Conservation (phyloP, 768 basidiomycete genomes). For the Lepiota brunneoincarnata region DNA sequence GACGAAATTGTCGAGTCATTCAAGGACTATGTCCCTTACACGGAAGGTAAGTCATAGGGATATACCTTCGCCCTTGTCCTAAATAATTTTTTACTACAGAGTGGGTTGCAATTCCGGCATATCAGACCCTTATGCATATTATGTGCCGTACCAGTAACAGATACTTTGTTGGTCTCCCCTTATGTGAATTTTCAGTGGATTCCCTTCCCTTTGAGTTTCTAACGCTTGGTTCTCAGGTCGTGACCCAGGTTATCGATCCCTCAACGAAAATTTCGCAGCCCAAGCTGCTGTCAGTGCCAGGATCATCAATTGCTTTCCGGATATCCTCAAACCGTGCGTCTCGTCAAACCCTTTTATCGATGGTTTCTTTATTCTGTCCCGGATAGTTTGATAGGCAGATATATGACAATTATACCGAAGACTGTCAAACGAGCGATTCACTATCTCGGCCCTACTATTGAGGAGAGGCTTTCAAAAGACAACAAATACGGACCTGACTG, state of each 20-base stretch:
- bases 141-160: conserved; percentile 39
- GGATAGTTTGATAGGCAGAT: conserved; percentile 20
- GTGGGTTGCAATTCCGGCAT: conserved; percentile 30
- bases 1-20: conserved; percentile 39
- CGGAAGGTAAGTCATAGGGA: conserved; percentile 18
- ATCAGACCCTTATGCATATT: conserved; percentile 24
- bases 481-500: conserved; percentile 26
- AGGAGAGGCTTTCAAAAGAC: conserved; percentile 28
- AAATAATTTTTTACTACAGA: conserved; percentile 19
- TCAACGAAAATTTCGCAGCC: conserved; percentile 21
- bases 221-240: conserved; percentile 13
- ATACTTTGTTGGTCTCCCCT: conserved; percentile 41
- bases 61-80: background rate
- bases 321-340: conserved; percentile 20
- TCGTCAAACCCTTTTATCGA: background rate
- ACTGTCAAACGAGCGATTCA: conserved; percentile 21
- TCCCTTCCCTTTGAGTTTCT: background rate
- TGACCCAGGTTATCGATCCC: conserved; percentile 20
- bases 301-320: conserved; percentile 21
- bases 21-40: conserved; percentile 30
- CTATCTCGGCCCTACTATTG: conserved; percentile 27
- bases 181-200: conserved; percentile 30
- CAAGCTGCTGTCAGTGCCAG: conserved; percentile 17
- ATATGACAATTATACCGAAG: conserved; percentile 20
- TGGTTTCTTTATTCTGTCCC: background rate